phyloP scores from a whole-genome alignment of 257 asterid species.

The Nemophila menziesii region DNA sequence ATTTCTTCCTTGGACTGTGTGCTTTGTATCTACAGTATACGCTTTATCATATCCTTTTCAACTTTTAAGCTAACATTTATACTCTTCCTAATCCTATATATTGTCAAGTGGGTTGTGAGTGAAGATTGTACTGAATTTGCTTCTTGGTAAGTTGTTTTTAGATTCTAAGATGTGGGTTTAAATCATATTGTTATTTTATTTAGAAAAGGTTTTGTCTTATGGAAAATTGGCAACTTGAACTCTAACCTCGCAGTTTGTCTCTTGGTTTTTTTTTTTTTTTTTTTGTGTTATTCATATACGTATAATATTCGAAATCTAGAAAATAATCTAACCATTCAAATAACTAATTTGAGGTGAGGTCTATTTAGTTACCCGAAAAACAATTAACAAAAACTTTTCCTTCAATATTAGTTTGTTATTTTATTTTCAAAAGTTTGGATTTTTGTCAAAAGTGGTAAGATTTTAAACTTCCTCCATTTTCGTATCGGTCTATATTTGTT shows the following conservation, averaged over 20 bases:
- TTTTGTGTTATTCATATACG: no score
- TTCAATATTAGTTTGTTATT: no score
- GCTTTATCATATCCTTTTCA: conserved; percentile 15
- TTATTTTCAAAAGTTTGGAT: conserved; percentile 10
- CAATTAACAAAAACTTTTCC: no score
- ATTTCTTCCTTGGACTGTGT: conserved; percentile 17
- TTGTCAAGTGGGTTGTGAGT: conserved; percentile 13
- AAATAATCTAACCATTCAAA: no score
- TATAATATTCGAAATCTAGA: no score
- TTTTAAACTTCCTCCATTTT: background rate
- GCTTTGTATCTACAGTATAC: conserved; percentile 31
- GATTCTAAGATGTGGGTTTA: background rate
- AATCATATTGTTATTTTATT: conserved; percentile 7
- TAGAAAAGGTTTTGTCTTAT: conserved; percentile 11
- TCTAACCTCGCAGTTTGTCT: no score
- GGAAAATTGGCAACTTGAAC: conserved; percentile 6
- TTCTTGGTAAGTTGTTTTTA: background rate
- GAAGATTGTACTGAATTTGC: background rate
- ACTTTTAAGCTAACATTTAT: conserved; percentile 2
- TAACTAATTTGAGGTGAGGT: no score
- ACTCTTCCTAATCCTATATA: conserved; percentile 4
- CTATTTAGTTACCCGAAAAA: no score
- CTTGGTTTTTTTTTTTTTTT: no score
- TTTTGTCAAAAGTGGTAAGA: conserved; percentile 5
- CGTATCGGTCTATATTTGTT: conserved; percentile 10